A percentile compares a stretch with the other conserved stretches of the same genome.
phyloP scores from a whole-genome alignment of 2,329 filamentous ascomycete species.

The Aspergillus candidus region DNA sequence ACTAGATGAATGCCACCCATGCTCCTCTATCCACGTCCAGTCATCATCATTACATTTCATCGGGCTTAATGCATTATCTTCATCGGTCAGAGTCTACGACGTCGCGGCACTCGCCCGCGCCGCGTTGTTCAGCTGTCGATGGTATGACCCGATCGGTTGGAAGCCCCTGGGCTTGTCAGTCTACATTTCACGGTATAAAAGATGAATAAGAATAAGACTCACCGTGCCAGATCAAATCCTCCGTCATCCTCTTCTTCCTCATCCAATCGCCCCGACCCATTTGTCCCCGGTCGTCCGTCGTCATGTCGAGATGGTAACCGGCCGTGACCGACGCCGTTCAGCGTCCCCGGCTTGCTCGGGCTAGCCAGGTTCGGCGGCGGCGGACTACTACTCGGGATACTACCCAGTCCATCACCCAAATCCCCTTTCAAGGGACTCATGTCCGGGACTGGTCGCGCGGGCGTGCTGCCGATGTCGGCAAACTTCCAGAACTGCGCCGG shows the following conservation, averaged over 20 bases:
- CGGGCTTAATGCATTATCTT: background rate
- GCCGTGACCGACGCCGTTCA: slow-evolving; percentile 26
- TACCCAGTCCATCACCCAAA: slow-evolving; percentile 28
- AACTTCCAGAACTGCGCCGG: slow-evolving; percentile 48
- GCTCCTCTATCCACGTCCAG: too few relatives aligned
- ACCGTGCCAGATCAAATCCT: slow-evolving; percentile 45
- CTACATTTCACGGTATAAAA: background rate
- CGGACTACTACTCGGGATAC: slow-evolving; percentile 44
- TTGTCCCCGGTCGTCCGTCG: slow-evolving; percentile 17
- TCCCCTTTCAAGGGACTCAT: slow-evolving; percentile 45
- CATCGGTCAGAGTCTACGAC: slow-evolving; percentile 12
- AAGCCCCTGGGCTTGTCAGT: slow-evolving; percentile 34
- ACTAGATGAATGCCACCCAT: too few relatives aligned
- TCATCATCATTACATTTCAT: too few relatives aligned
- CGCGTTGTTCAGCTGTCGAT: slow-evolving; percentile 38
- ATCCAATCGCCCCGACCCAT: slow-evolving; percentile 21
- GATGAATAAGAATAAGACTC: slow-evolving; percentile 14
- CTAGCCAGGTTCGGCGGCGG: slow-evolving; percentile 42
- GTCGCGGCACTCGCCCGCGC: slow-evolving; percentile 31
- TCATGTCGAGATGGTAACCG: slow-evolving; percentile 29
- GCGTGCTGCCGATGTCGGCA: slow-evolving; percentile 42
- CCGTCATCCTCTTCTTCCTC: slow-evolving; percentile 37
- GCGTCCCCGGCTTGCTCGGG: slow-evolving; percentile 39
- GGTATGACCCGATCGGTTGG: slow-evolving; percentile 44
- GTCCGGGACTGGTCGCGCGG: slow-evolving; percentile 38